Evolutionary conservation across 1,284 basidiomycete species (phyloP).

Genomic region (Trametes polyzona): DNA sequence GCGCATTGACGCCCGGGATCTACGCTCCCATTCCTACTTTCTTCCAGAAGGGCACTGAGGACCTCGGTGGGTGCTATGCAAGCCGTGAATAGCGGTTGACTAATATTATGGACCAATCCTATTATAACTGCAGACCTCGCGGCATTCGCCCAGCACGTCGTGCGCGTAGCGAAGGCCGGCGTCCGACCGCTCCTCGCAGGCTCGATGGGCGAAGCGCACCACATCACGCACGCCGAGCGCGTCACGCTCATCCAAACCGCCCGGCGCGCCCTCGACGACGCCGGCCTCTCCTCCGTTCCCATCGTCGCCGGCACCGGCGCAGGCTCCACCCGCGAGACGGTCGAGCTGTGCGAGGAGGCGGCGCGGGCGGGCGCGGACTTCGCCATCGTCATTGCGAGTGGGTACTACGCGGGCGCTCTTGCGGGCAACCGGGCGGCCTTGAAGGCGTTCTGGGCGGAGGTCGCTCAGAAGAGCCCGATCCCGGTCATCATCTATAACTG

Average conservation of each 20-base stretch:
- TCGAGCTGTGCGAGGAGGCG: constrained; percentile 73
- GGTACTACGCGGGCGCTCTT: constrained; percentile 83
- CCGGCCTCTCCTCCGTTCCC: constrained; percentile 62
- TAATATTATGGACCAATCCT: neutral
- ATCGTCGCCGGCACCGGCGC: constrained; percentile 83
- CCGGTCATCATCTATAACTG: constrained; percentile 55
- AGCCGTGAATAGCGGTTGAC: neutral
- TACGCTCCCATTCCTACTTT: constrained; percentile 88
- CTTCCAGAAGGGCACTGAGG: constrained; percentile 75
- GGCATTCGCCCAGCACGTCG: constrained; percentile 75
- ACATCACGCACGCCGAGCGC: constrained; percentile 77
- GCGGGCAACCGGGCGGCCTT: constrained; percentile 65
- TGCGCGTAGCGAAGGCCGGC: constrained; percentile 70
- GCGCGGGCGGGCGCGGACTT: constrained; percentile 83
- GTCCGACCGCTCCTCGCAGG: constrained; percentile 81
- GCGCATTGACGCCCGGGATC: constrained; percentile 74
- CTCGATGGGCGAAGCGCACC: constrained; percentile 82
- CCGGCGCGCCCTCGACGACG: constrained; percentile 70
- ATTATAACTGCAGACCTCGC: constrained; percentile 63
- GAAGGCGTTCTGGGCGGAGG: constrained; percentile 60
- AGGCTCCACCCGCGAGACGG: constrained; percentile 79
- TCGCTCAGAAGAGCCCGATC: constrained; percentile 77
- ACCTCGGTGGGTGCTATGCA: constrained; percentile 63
- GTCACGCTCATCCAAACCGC: constrained; percentile 67
- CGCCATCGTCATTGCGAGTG: constrained; percentile 81